A percentile compares a stretch with the other conserved stretches of the same genome.
Conservation (phyloP, 306 rosid genomes). For the Nissolia schottii region DNA sequence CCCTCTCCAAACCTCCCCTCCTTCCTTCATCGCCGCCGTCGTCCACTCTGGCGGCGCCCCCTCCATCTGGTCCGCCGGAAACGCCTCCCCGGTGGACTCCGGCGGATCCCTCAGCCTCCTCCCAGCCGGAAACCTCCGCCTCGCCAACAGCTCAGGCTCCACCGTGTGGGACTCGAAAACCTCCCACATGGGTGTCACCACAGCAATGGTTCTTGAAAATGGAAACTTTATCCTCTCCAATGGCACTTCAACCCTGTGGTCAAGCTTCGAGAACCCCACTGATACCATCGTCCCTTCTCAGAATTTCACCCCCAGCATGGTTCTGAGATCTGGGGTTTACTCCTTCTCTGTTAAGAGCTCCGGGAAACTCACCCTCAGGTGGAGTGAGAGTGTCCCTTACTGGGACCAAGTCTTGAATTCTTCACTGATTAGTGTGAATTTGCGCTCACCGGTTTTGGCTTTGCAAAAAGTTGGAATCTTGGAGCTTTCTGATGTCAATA, state of each 20-base stretch:
- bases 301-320: constrained; percentile 43
- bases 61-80: constrained; percentile 56
- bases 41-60: constrained; percentile 46
- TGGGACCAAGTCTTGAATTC: constrained; percentile 58
- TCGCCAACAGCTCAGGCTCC: constrained; percentile 52
- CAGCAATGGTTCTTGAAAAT: constrained; percentile 43
- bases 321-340: constrained; percentile 57
- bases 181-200: constrained; percentile 50
- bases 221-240: constrained; percentile 56
- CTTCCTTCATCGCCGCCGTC: constrained; percentile 51
- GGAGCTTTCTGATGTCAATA: constrained; percentile 35
- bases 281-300: constrained; percentile 54
- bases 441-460: constrained; percentile 48
- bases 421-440: constrained; percentile 19
- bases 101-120: constrained; percentile 44
- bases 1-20: constrained; percentile 41
- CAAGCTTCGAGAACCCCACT: constrained; percentile 63
- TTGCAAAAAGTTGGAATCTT: constrained; percentile 44
- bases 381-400: constrained; percentile 44
- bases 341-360: constrained; percentile 32
- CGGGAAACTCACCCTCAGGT: constrained; percentile 59
- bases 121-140: constrained; percentile 49
- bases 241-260: constrained; percentile 48
- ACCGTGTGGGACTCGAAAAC: constrained; percentile 60
- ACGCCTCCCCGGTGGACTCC: constrained; percentile 41